Base-by-base conservation (phyloP, 2,329 filamentous ascomycete genomes). In the Fusarium scirpi region DNA sequence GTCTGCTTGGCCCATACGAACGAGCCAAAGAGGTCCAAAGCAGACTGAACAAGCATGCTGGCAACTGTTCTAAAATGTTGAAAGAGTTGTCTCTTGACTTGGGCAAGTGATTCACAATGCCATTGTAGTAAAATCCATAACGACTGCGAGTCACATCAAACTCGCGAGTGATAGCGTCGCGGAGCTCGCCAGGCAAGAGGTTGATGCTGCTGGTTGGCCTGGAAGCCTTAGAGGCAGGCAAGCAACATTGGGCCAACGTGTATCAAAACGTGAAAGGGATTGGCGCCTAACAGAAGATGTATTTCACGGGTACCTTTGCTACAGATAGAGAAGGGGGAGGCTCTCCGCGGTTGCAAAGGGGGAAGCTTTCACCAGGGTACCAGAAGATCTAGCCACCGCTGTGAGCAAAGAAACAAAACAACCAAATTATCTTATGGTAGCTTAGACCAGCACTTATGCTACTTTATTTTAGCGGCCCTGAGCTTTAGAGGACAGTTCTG, bases 61-160 rank as follows among this genome's bases (percentile, higher is more conserved):
- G 6, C 6, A 38, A 12, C 5, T n/a, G 18, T 5, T 38, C 10
- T 2, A 7, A 15, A n/a, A 3, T n/a, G 0, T 38, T n/a, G 18
- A n/a, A 15, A 1, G 9, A 11, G 34, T n/a, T 9, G 3, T 38
- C 9, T n/a, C 34, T n/a, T 38, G 34, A 11, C 18, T n/a, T n/a
- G 18, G 6, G 3, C 1, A 11, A 5, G 34, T 38, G 18, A 38
- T 11, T 38, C 10, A 38, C 3, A 38, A 38, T 38, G 34, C 10
- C 18, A n/a, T 38, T 12, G 34, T 12, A 6, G 18, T 38, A 38
- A n/a, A n/a, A 1, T 12, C 34, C 18, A 38, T n/a, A 38, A n/a
- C 18, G 34, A 1, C 34, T 7, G 18, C 3, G 18, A 38, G 34
- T 38, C 10, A 10, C 18, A 38, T n/a, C 5, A 6, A 18, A n/a